Percentiles rank a stretch among this genome's conserved stretches.
These are phyloP conservation scores for Discostella stelligera DNA, from an alignment of 352 stramenopile species.

Conservation along the genomic window DNA sequence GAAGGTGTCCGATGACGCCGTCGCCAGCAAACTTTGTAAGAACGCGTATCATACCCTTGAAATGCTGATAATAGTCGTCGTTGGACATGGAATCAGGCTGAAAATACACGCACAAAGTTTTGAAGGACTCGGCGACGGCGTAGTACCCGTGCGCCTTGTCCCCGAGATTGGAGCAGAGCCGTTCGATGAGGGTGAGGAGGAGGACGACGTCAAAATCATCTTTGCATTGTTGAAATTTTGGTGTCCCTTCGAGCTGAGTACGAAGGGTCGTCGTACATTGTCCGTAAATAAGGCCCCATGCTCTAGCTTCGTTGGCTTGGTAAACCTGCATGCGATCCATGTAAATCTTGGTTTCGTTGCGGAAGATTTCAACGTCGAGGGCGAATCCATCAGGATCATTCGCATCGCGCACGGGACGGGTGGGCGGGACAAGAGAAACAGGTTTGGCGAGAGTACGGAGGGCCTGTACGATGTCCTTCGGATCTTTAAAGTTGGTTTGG, in stretches of 20 bases:
- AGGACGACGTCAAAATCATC: not conserved
- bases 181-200: conserved; percentile 1
- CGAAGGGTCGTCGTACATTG: not conserved
- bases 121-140: not conserved
- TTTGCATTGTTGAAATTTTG: not conserved
- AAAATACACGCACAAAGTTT: conserved; percentile 6
- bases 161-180: not conserved
- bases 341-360: too few relatives aligned
- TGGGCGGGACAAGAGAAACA: too few relatives aligned
- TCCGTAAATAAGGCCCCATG: not conserved
- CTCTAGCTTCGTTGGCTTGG: too few relatives aligned
- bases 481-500: not conserved
- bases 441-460: too few relatives aligned
- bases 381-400: too few relatives aligned
- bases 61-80: not conserved
- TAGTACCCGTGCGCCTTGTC: not conserved
- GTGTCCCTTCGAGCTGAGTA: not conserved
- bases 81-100: not conserved
- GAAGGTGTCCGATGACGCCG: not conserved
- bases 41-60: not conserved
- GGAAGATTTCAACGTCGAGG: too few relatives aligned
- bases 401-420: too few relatives aligned
- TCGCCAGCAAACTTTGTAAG: conserved; percentile 2
- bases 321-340: too few relatives aligned
- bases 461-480: not conserved